Evolutionary conservation across 768 basidiomycete species (phyloP).

Genomic region (Strobilomyces dryophilus): DNA sequence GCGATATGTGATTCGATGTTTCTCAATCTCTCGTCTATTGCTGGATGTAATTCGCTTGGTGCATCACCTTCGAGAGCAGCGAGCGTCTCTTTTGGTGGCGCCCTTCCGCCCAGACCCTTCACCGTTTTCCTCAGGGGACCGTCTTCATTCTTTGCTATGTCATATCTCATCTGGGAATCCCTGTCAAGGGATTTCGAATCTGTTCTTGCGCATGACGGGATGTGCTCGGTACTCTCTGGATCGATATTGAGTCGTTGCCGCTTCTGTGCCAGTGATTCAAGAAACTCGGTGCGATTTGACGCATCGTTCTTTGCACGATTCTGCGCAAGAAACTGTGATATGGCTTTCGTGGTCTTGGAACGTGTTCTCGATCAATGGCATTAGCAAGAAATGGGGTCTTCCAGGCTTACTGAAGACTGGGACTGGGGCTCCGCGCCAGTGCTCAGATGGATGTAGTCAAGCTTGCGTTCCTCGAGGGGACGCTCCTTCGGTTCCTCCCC

Average conservation of each 20-base stretch:
- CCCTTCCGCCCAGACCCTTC: slow-evolving; percentile 25
- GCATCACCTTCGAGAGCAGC: slow-evolving; percentile 22
- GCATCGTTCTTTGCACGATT: slow-evolving; percentile 70
- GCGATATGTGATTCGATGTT: slow-evolving; percentile 72
- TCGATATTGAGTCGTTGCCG: slow-evolving; percentile 40
- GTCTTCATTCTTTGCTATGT: slow-evolving; percentile 81
- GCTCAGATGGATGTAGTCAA: slow-evolving; percentile 54
- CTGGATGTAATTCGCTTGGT: slow-evolving; percentile 50
- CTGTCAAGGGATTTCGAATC: slow-evolving; percentile 70
- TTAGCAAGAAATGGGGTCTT: neutral
- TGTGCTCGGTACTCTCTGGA: slow-evolving; percentile 28
- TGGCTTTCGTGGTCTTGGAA: slow-evolving; percentile 59
- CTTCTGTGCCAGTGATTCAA: slow-evolving; percentile 56
- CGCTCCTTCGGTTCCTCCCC: slow-evolving; percentile 25
- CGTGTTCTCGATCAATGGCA: slow-evolving; percentile 6
- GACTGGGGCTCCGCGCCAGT: slow-evolving; percentile 45
- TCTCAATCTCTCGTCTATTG: slow-evolving; percentile 55
- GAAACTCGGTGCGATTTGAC: slow-evolving; percentile 75
- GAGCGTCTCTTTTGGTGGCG: slow-evolving; percentile 8
- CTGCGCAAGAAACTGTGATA: slow-evolving; percentile 66
- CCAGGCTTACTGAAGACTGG: slow-evolving; percentile 53
- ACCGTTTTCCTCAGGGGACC: slow-evolving; percentile 67
- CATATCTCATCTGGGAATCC: slow-evolving; percentile 80
- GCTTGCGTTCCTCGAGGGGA: slow-evolving; percentile 63
- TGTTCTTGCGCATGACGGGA: slow-evolving; percentile 65